Evolutionary conservation across 2,329 filamentous ascomycete species (phyloP).

Genomic region (Pseudocercospora crystallina): DNA sequence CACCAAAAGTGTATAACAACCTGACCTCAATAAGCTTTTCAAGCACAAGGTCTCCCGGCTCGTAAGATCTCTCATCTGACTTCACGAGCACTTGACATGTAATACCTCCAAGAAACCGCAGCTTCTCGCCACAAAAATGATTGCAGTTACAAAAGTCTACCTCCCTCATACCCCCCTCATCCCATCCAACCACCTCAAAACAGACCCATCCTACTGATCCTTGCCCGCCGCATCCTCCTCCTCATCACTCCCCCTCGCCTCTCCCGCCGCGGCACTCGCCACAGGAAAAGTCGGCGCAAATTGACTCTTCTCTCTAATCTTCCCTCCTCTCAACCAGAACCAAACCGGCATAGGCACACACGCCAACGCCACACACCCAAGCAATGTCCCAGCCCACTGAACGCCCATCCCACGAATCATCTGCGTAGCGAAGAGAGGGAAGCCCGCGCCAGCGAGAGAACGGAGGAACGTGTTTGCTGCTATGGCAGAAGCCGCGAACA

Average conservation of each 20-base stretch:
- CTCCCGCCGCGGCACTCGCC: slow-evolving; percentile 15
- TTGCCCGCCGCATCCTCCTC: slow-evolving; percentile 5
- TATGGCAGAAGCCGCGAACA: slow-evolving; percentile 42
- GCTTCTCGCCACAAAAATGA: too few species aligned
- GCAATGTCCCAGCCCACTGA: slow-evolving; percentile 47
- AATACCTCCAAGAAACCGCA: too few species aligned
- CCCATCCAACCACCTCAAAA: too few species aligned
- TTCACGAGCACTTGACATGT: too few species aligned
- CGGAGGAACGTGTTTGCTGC: slow-evolving; percentile 44
- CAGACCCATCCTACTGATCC: too few species aligned
- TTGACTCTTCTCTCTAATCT: slow-evolving; percentile 42
- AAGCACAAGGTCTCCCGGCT: too few species aligned
- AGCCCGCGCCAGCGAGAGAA: slow-evolving; percentile 47
- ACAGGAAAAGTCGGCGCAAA: slow-evolving; percentile 36
- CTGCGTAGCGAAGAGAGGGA: slow-evolving; percentile 44
- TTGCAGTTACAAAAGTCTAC: too few species aligned
- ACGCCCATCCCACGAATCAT: slow-evolving; percentile 57
- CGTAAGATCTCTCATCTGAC: too few species aligned
- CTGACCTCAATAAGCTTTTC: too few species aligned
- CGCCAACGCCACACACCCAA: slow-evolving; percentile 45
- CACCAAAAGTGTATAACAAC: too few species aligned
- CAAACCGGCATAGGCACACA: slow-evolving; percentile 46
- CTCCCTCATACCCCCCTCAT: too few species aligned
- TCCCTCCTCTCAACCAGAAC: slow-evolving; percentile 45
- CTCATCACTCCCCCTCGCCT: slow-evolving; percentile 15